phyloP scores from a whole-genome alignment of 306 rosid genomes.

The Rosa chinensis region DNA sequence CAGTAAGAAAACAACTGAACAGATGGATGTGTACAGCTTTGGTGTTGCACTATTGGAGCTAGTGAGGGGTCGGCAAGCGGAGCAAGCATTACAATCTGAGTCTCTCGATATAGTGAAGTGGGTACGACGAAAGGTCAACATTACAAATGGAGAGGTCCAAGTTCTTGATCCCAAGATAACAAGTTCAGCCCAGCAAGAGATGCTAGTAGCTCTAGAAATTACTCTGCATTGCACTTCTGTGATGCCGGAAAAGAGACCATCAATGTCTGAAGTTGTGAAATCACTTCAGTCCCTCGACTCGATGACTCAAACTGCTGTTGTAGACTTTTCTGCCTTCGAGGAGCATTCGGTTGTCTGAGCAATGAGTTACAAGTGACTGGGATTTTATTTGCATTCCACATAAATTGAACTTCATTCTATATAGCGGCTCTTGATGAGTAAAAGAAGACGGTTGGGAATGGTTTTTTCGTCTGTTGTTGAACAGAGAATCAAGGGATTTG shows the following conservation, averaged over 20 bases:
- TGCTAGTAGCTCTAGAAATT: conserved; percentile 68
- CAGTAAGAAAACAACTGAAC: conserved; percentile 69
- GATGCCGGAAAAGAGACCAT: conserved; percentile 88
- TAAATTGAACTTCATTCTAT: not conserved
- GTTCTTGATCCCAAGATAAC: conserved; percentile 66
- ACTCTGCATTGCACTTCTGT: conserved; percentile 84
- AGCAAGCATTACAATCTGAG: conserved; percentile 42
- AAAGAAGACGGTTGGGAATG: not conserved
- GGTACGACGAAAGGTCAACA: conserved; percentile 94
- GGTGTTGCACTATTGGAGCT: conserved; percentile 91
- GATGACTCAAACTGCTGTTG: conserved; percentile 32
- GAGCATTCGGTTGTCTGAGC: conserved; percentile 45
- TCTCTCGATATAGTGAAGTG: conserved; percentile 80
- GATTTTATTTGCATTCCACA: not conserved
- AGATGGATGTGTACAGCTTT: conserved; percentile 80
- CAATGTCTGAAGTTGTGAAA: conserved; percentile 69
- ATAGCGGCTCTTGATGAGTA: not conserved
- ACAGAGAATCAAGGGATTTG: not conserved
- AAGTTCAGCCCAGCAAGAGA: conserved; percentile 38
- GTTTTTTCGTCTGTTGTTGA: not conserved
- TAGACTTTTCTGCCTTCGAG: conserved; percentile 39
- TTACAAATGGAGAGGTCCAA: conserved; percentile 66
- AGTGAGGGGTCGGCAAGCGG: conserved; percentile 80
- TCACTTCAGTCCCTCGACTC: conserved; percentile 62
- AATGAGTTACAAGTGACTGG: not conserved